A percentile compares a stretch with the other conserved stretches of the same genome.
Conservation (phyloP, 1,139 yeast genomes). For the Kodamaea suecica region DNA sequence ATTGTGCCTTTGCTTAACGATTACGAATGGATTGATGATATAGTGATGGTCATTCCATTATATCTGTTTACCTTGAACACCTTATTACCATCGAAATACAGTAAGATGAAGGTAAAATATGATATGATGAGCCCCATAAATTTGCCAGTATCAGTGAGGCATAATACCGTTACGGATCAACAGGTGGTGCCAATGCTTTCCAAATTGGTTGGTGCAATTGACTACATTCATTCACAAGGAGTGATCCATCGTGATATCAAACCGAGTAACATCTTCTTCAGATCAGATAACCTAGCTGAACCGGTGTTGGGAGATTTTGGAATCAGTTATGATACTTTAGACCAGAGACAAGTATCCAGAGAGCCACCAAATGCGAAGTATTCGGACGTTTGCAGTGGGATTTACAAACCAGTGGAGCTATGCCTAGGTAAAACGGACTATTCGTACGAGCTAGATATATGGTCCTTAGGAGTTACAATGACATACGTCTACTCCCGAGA, state of each 20-base stretch:
- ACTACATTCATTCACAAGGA: conserved; percentile 50
- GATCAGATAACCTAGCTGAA: conserved; percentile 25
- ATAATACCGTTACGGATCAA: conserved; percentile 6
- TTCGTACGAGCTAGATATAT: conserved; percentile 64
- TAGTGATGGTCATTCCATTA: conserved; percentile 32
- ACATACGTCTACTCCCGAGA: conserved; percentile 55
- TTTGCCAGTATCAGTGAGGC: conserved; percentile 12
- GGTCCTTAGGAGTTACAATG: conserved; percentile 73
- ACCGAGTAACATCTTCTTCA: conserved; percentile 70
- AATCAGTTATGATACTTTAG: conserved; percentile 47
- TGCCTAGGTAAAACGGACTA: conserved; percentile 68
- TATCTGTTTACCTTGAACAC: conserved; percentile 29
- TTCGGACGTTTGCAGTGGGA: conserved; percentile 73
- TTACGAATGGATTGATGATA: conserved; percentile 31
- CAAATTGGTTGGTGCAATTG: conserved; percentile 49
- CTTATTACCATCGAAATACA: conserved; percentile 19
- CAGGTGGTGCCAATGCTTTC: conserved; percentile 24
- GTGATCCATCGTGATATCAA: conserved; percentile 90
- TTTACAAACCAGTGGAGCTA: conserved; percentile 83
- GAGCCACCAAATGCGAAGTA: conserved; percentile 51
- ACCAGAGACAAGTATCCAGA: conserved; percentile 25
- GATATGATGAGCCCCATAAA: conserved; percentile 21
- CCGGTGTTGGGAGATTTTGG: conserved; percentile 76
- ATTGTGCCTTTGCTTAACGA: conserved; percentile 25
- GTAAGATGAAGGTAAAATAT: conserved; percentile 19